A percentile compares a stretch with the other conserved stretches of the same genome.
These are phyloP conservation scores for Farysia itapuensis DNA, from an alignment of 1,284 basidiomycete species.

Conservation along the genomic window DNA sequence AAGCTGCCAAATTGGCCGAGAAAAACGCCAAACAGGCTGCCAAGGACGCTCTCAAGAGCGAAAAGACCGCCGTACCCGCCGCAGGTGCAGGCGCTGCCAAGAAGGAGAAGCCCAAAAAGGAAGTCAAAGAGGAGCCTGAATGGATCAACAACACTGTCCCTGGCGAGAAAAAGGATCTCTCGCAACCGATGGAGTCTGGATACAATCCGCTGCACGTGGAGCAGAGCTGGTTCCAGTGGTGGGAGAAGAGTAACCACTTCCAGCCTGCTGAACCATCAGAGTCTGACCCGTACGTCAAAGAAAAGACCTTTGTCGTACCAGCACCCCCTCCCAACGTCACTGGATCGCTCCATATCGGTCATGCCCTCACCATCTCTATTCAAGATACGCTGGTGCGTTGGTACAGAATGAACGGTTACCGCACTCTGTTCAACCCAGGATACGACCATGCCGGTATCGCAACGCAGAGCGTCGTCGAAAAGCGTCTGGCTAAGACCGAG, in stretches of 20 bases:
- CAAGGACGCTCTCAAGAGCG: slow-evolving; percentile 53
- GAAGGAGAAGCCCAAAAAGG: slow-evolving; percentile 58
- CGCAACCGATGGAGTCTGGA: slow-evolving; percentile 79
- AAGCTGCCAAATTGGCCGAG: slow-evolving; percentile 50
- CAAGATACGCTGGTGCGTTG: slow-evolving; percentile 71
- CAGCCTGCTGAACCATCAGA: slow-evolving; percentile 65
- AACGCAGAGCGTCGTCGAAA: slow-evolving; percentile 97
- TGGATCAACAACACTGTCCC: slow-evolving; percentile 53
- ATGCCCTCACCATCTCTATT: slow-evolving; percentile 88
- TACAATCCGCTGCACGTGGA: slow-evolving; percentile 97
- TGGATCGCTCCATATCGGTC: slow-evolving; percentile 92
- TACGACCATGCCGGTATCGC: slow-evolving; percentile 99
- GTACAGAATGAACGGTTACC: slow-evolving; percentile 81
- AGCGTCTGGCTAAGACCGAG: slow-evolving; percentile 79
- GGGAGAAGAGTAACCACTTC: slow-evolving; percentile 88
- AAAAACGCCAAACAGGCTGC: slow-evolving; percentile 53
- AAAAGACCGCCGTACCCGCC: slow-evolving; percentile 30
- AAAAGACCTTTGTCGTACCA: slow-evolving; percentile 76
- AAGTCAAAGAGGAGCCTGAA: slow-evolving; percentile 51
- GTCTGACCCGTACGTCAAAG: slow-evolving; percentile 54
- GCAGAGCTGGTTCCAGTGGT: slow-evolving; percentile 98
- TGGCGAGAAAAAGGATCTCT: slow-evolving; percentile 66
- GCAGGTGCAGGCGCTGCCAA: slow-evolving; percentile 35
- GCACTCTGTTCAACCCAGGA: slow-evolving; percentile 86
- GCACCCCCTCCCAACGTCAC: slow-evolving; percentile 98